Evolutionary conservation across 192 early-diverging fungal genomes (phyloP).

Genomic region (Linderina pennispora): DNA sequence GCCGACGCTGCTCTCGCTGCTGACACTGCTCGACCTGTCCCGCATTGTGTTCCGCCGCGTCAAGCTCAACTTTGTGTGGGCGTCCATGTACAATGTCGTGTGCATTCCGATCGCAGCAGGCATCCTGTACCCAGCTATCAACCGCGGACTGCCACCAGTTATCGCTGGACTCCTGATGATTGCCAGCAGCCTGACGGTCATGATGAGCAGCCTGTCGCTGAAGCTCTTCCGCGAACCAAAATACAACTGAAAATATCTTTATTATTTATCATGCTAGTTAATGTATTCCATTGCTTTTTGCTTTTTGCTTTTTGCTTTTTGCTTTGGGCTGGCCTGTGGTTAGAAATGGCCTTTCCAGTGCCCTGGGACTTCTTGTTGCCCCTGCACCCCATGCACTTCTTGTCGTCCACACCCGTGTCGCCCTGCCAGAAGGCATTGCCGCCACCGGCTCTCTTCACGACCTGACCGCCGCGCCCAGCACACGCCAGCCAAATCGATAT

Average conservation of each 20-base stretch:
- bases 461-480: constrained; percentile 60
- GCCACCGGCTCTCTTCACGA: constrained; percentile 47
- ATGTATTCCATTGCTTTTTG: neutral
- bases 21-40: constrained; percentile 74
- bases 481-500: constrained; percentile 47
- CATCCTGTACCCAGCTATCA: constrained; percentile 59
- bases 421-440: constrained; percentile 86
- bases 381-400: constrained; percentile 65
- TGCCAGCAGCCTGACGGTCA: constrained; percentile 75
- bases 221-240: constrained; percentile 49
- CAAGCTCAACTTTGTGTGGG: constrained; percentile 84
- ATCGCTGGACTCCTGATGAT: constrained; percentile 92
- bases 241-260: constrained; percentile 3
- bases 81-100: constrained; percentile 78
- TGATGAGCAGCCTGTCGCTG: constrained; percentile 69
- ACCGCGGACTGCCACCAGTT: constrained; percentile 60
- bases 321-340: constrained; percentile 21
- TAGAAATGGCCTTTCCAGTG: constrained; percentile 51
- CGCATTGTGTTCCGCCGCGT: constrained; percentile 71
- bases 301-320: constrained; percentile 13
- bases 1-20: constrained; percentile 67
- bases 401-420: constrained; percentile 74
- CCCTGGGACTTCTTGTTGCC: constrained; percentile 61
- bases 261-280: neutral
- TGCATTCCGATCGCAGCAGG: constrained; percentile 92